Base-by-base conservation (phyloP, 163 green algal species). In the Scenedesmus sp. region DNA sequence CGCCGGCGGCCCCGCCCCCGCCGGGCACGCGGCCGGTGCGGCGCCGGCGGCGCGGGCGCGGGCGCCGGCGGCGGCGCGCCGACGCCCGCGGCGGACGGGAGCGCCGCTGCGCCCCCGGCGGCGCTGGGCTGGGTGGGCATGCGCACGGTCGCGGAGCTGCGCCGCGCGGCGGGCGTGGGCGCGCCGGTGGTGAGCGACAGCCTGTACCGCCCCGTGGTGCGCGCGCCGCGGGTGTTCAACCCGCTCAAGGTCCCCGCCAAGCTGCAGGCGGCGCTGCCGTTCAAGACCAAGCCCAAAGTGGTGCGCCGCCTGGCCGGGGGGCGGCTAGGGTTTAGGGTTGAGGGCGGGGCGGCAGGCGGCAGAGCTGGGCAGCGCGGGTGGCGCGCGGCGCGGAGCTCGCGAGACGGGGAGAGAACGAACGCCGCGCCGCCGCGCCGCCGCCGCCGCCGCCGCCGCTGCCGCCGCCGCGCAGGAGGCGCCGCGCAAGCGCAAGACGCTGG, bases 211-310 rank as follows among this genome's bases (percentile, higher is more conserved):
- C 76, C 85, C 0, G 94, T 98, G 33, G 92, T 97, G 82, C 85
- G 96, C 2, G 83, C 80, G 1, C 88, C 88, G 7, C 86, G 90
- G n/a, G 80, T 90, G 64, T 99, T 98, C 89, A 98, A 98, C 77
- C 92, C 95, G 1, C 91, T 98, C 36, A 93, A 95, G 77, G 75
- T 84, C 10, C 82, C 28, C 15, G 14, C 53, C 7, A 83, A 83
- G 75, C 82, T 93, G 42, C 94, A 98, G 89, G 90, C 91, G 3
- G 89, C 89, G n/a, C 89, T 99, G 79, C 96, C 96, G 1, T 99
- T 96, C 90, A 97, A 97, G 83, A 95, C 87, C 77, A 99, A 99
- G 89, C 92, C 94, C 36, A 97, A 96, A 84, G 28, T 95, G 28
- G 88, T 81, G 50, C 63, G 70, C 50, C 2, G 17, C n/a, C n/a